phyloP scores from a whole-genome alignment of 164 flowering plant genomes.

The Aristolochia fimbriata region DNA sequence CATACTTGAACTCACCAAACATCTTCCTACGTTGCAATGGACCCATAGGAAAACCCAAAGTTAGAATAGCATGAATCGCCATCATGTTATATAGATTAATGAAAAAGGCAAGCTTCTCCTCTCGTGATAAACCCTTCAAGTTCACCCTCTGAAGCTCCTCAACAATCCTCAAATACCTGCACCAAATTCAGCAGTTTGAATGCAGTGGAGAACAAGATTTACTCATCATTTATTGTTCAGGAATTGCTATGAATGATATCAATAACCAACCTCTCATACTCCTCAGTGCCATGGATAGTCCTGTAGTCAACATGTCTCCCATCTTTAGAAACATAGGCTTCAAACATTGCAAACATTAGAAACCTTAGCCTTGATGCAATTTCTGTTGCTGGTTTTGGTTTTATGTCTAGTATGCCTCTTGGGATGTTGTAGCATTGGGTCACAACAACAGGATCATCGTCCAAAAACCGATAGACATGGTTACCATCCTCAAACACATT shows the following conservation, averaged over 20 bases:
- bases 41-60: conserved; percentile 54
- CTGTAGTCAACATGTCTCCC: conserved; percentile 77
- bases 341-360: conserved; percentile 54
- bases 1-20: conserved; percentile 77
- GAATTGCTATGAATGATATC: neutral
- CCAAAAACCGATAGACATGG: conserved; percentile 73
- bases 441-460: conserved; percentile 61
- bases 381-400: conserved; percentile 57
- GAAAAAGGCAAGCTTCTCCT: conserved; percentile 78
- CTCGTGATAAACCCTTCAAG: conserved; percentile 47
- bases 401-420: conserved; percentile 50
- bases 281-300: conserved; percentile 78
- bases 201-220: too few species aligned
- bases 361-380: conserved; percentile 69
- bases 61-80: conserved; percentile 75
- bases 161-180: conserved; percentile 63
- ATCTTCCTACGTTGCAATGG: conserved; percentile 56
- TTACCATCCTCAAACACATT: conserved; percentile 80
- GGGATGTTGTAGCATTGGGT: conserved; percentile 75
- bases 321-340: conserved; percentile 72
- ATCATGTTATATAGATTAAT: conserved; percentile 84
- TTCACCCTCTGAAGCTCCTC: conserved; percentile 91
- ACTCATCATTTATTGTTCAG: neutral
- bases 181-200: too few species aligned
- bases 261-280: conserved; percentile 68